Evolutionary conservation across 495 filamentous ascomycete genomes (phyloP).

Genomic region (Parmelia sp.): DNA sequence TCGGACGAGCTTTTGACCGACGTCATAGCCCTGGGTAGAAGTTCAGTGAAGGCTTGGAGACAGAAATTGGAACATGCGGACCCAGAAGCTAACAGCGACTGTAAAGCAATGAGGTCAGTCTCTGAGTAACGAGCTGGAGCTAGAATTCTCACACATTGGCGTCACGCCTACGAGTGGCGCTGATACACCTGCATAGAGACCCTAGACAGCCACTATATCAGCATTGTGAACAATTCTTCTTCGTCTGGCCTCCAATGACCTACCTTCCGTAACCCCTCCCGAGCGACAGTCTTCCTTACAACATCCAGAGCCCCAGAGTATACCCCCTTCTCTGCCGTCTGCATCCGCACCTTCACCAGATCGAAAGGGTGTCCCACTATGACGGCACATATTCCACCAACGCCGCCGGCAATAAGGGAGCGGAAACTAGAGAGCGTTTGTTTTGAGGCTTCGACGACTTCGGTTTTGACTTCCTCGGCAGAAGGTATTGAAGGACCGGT

Average conservation of each 20-base stretch:
- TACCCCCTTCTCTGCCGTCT: constrained; percentile 90
- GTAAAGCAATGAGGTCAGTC: constrained; percentile 3
- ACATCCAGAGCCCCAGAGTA: constrained; percentile 90
- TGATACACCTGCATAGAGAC: constrained; percentile 93
- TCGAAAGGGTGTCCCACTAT: constrained; percentile 95
- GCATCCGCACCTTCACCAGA: constrained; percentile 91
- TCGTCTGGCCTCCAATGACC: neutral
- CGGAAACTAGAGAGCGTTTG: constrained; percentile 48
- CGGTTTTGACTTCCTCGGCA: constrained; percentile 22
- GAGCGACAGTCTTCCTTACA: constrained; percentile 75
- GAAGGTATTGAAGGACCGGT: constrained; percentile 2
- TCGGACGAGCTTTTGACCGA: constrained; percentile 82
- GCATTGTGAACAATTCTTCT: neutral
- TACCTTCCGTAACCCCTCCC: constrained; percentile 72
- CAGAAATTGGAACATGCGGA: neutral
- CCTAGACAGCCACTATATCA: constrained; percentile 33
- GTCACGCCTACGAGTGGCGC: constrained; percentile 93
- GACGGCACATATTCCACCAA: constrained; percentile 90
- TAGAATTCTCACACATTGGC: constrained; percentile 78
- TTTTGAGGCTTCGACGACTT: constrained; percentile 29
- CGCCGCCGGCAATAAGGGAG: constrained; percentile 82
- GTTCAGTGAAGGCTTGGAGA: neutral
- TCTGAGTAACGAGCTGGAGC: constrained; percentile 18
- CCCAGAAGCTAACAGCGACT: constrained; percentile 98
- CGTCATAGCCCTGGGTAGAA: constrained; percentile 66